Evolutionary conservation across 2,329 filamentous ascomycete species (phyloP).

Genomic region (Ceratocystis variospora): DNA sequence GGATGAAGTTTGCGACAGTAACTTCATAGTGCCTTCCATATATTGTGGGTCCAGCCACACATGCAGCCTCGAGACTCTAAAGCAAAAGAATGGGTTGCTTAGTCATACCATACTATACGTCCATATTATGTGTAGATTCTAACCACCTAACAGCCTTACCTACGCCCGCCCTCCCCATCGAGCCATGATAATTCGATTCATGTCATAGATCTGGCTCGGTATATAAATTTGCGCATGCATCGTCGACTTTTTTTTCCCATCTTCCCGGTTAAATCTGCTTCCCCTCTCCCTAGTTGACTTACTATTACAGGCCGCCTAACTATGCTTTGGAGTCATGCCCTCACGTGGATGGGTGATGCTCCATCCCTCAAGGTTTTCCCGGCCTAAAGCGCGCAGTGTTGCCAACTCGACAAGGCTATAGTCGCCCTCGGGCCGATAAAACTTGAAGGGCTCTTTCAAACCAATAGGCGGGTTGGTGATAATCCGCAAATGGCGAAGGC

Average conservation of each 20-base stretch:
- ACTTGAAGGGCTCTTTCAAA: constrained; percentile 28
- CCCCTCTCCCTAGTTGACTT: too few relatives aligned
- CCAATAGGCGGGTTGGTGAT: constrained; percentile 31
- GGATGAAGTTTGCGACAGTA: not conserved
- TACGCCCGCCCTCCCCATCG: too few relatives aligned
- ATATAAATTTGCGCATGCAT: too few relatives aligned
- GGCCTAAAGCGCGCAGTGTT: constrained; percentile 37
- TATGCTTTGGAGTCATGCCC: constrained; percentile 30
- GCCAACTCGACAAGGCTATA: constrained; percentile 44
- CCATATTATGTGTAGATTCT: too few relatives aligned
- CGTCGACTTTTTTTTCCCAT: too few relatives aligned
- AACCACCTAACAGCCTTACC: too few relatives aligned
- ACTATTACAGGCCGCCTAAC: too few relatives aligned
- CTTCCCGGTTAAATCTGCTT: too few relatives aligned
- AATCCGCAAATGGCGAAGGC: constrained; percentile 22
- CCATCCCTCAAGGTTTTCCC: constrained; percentile 38
- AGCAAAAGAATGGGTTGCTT: too few relatives aligned
- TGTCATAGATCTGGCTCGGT: too few relatives aligned
- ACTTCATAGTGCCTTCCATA: not conserved
- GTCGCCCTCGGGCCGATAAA: constrained; percentile 31
- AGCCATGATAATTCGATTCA: too few relatives aligned
- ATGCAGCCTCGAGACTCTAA: not conserved
- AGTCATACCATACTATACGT: too few relatives aligned
- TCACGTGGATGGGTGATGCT: constrained; percentile 37
- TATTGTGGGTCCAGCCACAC: not conserved